Base-by-base conservation (phyloP, 179 eudicot species). In the Sideroxylon spinosum region DNA sequence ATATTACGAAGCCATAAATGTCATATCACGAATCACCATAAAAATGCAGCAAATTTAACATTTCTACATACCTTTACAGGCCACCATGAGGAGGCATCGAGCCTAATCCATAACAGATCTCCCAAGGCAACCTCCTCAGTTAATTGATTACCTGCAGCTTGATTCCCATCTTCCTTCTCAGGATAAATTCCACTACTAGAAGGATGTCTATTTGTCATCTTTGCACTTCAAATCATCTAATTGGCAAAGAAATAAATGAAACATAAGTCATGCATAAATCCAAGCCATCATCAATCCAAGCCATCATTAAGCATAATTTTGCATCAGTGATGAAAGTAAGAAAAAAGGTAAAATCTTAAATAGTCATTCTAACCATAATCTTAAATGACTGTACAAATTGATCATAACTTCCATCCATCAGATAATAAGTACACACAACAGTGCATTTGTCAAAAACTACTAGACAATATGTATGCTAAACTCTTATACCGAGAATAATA, bases 61-160 rank as follows among this genome's bases (percentile, higher is more conserved):
- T 7, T 50, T 37, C 46, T 25, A 82, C 19, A 25, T 71, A 91
- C 95, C 86, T 89, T 91, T 5, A 90, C 92, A 79, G 92, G 95
- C 95, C 95, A 91, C 95, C 92, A 91, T 68, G 90, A 82, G 73
- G 71, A 9, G 71, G 84, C 84, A 32, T 32, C 79, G 73, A 82
- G 81, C 81, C 86, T 86, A 80, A 89, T 81, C 95, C 95, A 91
- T 52, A 79, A 86, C 61, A 87, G 53, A 61, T 89, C 88, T 75
- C 92, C 95, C 0, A 79, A 87, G 65, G 48, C 68, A 12, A 84
- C 52, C 67, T 78, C 87, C 71, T 20, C 77, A 71, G 22, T 65
- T 46, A 74, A 69, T 73, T 77, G 73, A 28, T 71, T 64, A 63
- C 22, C 68, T 67, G 75, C 55, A 64, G 70, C 81, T 78, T 74